phyloP scores from a whole-genome alignment of 805 yeast genomes.

The Jamesozyma jinghongensis region DNA sequence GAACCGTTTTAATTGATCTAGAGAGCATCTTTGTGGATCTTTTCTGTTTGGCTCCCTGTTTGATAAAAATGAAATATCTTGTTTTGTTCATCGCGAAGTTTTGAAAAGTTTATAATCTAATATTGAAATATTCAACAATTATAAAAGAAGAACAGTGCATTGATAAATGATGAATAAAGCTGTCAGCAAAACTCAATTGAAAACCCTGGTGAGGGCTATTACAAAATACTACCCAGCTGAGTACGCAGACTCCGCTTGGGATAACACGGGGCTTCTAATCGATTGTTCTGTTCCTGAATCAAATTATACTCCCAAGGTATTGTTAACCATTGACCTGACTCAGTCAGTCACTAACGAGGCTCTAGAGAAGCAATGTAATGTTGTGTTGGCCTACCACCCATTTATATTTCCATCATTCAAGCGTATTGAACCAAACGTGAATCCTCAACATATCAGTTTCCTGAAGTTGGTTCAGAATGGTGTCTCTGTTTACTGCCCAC shows the following conservation, averaged over 20 bases:
- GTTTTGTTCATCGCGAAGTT: too few species aligned
- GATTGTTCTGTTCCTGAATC: constrained; percentile 43
- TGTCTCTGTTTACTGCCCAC: constrained; percentile 90
- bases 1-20: background rate
- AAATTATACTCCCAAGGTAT: constrained; percentile 26
- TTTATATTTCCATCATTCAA: constrained; percentile 87
- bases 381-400: constrained; percentile 87
- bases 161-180: constrained; percentile 17
- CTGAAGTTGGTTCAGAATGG: constrained; percentile 62
- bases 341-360: constrained; percentile 82
- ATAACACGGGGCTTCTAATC: constrained; percentile 84
- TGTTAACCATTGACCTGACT: constrained; percentile 82
- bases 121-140: too few species aligned
- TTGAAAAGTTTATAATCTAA: too few species aligned
- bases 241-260: constrained; percentile 87
- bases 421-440: constrained; percentile 44
- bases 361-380: constrained; percentile 39
- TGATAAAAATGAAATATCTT: background rate
- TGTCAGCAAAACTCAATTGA: constrained; percentile 30
- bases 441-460: constrained; percentile 77
- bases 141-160: background rate
- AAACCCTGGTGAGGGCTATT: constrained; percentile 41
- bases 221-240: constrained; percentile 72
- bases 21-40: background rate
- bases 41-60: background rate